Base-by-base conservation (phyloP, 2,329 filamentous ascomycete species). In the Lachnellula occidentalis region DNA sequence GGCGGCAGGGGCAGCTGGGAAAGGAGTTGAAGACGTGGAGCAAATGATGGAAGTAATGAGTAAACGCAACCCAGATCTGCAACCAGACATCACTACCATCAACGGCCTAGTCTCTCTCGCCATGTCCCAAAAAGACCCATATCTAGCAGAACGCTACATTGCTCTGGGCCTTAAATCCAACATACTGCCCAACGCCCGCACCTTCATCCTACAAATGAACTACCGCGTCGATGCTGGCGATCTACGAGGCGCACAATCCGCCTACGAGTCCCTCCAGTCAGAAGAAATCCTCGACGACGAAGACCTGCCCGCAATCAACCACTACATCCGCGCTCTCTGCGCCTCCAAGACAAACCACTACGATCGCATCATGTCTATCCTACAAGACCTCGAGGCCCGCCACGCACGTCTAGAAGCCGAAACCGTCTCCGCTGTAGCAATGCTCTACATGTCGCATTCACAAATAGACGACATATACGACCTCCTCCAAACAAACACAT, bases 391-490 rank as follows among this genome's bases (percentile, higher is more conserved):
- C 2, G 85, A 91, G 55, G 82, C 90, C 64, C 82, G 84, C 11
- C 78, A 84, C 52, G 81, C 83, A 7, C 80, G 78, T 1, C 78
- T 96, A 14, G 86, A 88, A 36, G 82, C 91, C 0, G 78, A 85
- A 43, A 95, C 91, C 0, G 81, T 94, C 1, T 82, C 85, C 6
- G 79, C 82, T 0, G 76, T 96, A n/a, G 87, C 85, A 56, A 76
- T 85, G 45, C 76, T 87, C 42, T 87, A 95, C 61, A 78, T 96
- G 11, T 79, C 82, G 57, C 83, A 87, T 41, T 87, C 90, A 64
- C 88, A 95, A 67, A 78, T 85, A 43, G 83, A 85, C 59, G 90
- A 95, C 58, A 84, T 90, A 4, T 86, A 90, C 58, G 90, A 95
- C 66, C 79, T 95, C 0, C 79, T 97, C 15, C 90, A 91, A 22